phyloP scores from a whole-genome alignment of 1,139 yeast genomes.

The Hyphopichia khmerensis region DNA sequence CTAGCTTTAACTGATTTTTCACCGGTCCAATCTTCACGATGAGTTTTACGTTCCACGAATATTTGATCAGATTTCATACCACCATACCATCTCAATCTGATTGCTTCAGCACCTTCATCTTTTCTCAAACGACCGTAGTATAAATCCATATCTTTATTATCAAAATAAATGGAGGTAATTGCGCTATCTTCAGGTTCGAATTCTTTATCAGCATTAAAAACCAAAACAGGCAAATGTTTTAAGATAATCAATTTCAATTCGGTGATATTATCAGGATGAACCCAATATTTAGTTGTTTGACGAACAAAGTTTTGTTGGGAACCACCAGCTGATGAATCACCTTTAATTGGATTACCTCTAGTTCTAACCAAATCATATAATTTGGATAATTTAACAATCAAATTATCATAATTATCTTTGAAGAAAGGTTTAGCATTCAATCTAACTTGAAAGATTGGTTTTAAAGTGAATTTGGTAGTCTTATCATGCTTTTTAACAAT shows the following conservation, averaged over 20 bases:
- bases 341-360: slow-evolving; percentile 89
- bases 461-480: slow-evolving; percentile 75
- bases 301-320: slow-evolving; percentile 96
- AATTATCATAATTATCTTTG: slow-evolving; percentile 87
- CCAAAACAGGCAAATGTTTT: slow-evolving; percentile 94
- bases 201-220: slow-evolving; percentile 93
- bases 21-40: slow-evolving; percentile 99
- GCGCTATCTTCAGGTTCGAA: slow-evolving; percentile 94
- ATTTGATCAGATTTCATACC: slow-evolving; percentile 93
- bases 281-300: slow-evolving; percentile 99
- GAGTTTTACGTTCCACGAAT: slow-evolving; percentile 95
- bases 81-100: slow-evolving; percentile 97
- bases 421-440: slow-evolving; percentile 91
- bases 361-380: slow-evolving; percentile 92
- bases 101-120: slow-evolving; percentile 99
- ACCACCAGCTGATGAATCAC: slow-evolving; percentile 97
- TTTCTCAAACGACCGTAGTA: slow-evolving; percentile 93
- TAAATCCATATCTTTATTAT: slow-evolving; percentile 82
- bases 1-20: slow-evolving; percentile 97
- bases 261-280: slow-evolving; percentile 97
- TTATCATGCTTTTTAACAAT: slow-evolving; percentile 96
- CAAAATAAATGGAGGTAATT: slow-evolving; percentile 93
- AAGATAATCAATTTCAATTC: slow-evolving; percentile 88
- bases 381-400: slow-evolving; percentile 86
- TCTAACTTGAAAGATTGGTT: slow-evolving; percentile 91